Percentiles rank a stretch among this genome's conserved stretches.
Evolutionary conservation across 805 yeast genomes (phyloP).

Genomic region (Kluyveromyces siamensis): DNA sequence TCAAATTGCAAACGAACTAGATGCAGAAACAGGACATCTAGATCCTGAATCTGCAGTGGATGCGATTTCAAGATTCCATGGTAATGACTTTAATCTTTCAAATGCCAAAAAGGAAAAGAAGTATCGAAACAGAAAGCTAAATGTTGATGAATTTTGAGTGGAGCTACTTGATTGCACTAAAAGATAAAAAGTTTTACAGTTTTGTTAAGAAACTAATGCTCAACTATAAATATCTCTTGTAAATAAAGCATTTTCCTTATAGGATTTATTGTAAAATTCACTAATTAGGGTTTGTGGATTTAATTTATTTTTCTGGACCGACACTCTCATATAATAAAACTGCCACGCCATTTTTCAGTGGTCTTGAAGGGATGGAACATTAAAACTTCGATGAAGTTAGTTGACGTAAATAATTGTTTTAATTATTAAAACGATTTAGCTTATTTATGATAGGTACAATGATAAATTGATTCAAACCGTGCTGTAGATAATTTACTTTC

Average conservation of each 20-base stretch:
- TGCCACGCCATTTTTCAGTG: too few species aligned
- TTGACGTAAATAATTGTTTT: background rate
- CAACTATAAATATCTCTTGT: too few species aligned
- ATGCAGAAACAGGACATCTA: slow-evolving; percentile 1
- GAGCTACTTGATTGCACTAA: too few species aligned
- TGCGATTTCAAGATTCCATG: slow-evolving; percentile 10
- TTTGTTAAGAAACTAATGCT: background rate
- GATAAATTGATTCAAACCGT: background rate
- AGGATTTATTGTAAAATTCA: too few species aligned
- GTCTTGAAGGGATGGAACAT: too few species aligned
- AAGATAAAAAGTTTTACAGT: background rate
- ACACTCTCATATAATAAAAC: too few species aligned
- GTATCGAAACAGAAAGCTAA: slow-evolving; percentile 4
- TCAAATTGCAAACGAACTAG: slow-evolving; percentile 11
- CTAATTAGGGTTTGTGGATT: too few species aligned
- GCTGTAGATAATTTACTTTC: slow-evolving; percentile 54
- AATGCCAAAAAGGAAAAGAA: slow-evolving; percentile 8
- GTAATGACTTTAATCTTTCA: slow-evolving; percentile 10
- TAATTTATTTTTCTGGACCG: too few species aligned
- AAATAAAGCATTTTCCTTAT: too few species aligned
- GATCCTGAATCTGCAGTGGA: slow-evolving; percentile 9
- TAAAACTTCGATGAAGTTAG: background rate
- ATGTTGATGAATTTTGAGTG: background rate
- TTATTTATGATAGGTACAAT: slow-evolving; percentile 1
- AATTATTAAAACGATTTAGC: background rate